These are phyloP conservation scores for Cryptococcus floricola DNA, from an alignment of 1,284 basidiomycete species.

Conservation along the genomic window DNA sequence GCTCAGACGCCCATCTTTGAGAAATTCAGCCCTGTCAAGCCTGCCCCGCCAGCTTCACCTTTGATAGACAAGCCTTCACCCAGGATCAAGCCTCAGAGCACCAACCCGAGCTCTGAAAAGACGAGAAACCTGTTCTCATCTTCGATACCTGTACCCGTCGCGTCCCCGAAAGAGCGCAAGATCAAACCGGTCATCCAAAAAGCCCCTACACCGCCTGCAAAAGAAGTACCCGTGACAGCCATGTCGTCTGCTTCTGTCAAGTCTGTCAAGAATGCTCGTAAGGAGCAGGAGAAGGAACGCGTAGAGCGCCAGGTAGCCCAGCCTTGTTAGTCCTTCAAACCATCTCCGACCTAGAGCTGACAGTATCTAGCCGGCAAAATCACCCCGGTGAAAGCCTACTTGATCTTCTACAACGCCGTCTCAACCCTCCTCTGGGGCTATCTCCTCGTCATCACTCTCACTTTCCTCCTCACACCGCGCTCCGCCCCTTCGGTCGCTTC, in stretches of 20 bases:
- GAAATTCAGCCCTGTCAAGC: background rate
- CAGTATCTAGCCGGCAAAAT: conserved; percentile 5
- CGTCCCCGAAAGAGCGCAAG: conserved; percentile 1
- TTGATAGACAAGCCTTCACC: background rate
- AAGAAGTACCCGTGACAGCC: background rate
- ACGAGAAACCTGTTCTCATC: too few species aligned
- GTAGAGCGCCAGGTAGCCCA: conserved; percentile 8
- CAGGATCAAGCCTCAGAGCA: background rate
- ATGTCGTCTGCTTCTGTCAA: background rate
- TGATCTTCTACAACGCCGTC: conserved; percentile 71
- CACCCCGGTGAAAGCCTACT: conserved; percentile 56
- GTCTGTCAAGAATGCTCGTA: conserved; percentile 3
- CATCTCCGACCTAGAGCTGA: background rate
- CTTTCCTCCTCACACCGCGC: conserved; percentile 31
- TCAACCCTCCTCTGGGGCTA: conserved; percentile 70
- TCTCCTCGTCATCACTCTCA: conserved; percentile 57
- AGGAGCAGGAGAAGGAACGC: conserved; percentile 19
- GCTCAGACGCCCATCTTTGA: background rate
- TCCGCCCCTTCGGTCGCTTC: conserved; percentile 5
- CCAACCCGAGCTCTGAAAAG: too few species aligned
- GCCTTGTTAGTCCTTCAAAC: background rate
- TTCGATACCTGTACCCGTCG: background rate
- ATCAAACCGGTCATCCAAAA: background rate
- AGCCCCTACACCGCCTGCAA: background rate
- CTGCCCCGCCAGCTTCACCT: background rate